These are phyloP conservation scores for Arthrinium puccinioides DNA, from an alignment of 2,329 filamentous ascomycete species.

Conservation along the genomic window DNA sequence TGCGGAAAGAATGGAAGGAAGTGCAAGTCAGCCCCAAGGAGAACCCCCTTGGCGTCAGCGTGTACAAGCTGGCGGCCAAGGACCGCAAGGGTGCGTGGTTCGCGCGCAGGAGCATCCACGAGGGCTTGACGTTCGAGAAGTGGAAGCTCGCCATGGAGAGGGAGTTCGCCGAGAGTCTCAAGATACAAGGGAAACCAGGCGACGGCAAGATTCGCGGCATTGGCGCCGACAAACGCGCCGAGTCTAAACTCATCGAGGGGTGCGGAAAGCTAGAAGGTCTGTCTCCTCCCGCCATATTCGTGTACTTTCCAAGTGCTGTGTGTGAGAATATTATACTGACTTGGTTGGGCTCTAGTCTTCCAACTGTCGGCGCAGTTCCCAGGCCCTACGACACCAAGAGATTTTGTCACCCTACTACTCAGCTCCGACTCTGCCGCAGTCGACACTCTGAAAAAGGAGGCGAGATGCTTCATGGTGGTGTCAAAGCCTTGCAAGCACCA, in stretches of 20 bases:
- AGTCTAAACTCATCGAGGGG: conserved; percentile 49
- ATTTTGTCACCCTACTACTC: conserved; percentile 76
- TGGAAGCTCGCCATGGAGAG: conserved; percentile 71
- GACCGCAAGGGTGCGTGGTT: conserved; percentile 90
- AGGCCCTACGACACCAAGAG: conserved; percentile 77
- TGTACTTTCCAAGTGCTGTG: too few relatives aligned
- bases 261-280: conserved; percentile 57
- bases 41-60: conserved; percentile 67
- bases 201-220: conserved; percentile 77
- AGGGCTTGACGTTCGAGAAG: conserved; percentile 66
- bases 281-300: too few relatives aligned
- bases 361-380: conserved; percentile 86
- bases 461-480: conserved; percentile 75
- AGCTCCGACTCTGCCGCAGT: conserved; percentile 52
- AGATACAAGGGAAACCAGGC: conserved; percentile 61
- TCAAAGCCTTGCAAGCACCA: conserved; percentile 79
- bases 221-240: conserved; percentile 69
- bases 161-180: conserved; percentile 75
- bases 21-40: conserved; percentile 64
- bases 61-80: conserved; percentile 73
- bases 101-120: conserved; percentile 74
- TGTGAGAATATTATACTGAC: too few relatives aligned
- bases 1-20: conserved; percentile 86
- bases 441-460: conserved; percentile 26
- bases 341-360: conserved; percentile 57